Conservation (phyloP, 371 early-diverging fungal genomes). For the Lichtheimia hyalospora region DNA sequence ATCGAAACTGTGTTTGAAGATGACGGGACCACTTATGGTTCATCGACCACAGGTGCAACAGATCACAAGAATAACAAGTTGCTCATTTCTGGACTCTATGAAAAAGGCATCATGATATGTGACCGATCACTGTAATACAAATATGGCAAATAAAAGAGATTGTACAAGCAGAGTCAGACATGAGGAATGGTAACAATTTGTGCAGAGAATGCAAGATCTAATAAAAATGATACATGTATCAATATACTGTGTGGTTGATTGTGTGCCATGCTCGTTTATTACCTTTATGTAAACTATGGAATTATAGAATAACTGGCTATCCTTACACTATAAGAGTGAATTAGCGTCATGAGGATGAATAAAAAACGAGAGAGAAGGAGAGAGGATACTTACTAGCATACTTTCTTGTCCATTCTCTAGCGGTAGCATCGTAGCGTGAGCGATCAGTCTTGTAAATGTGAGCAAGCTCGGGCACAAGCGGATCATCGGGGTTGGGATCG, state of each 20-base stretch:
- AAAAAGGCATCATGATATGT: slow-evolving; percentile 34
- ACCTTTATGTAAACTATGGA: too few relatives aligned
- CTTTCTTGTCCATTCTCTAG: slow-evolving; percentile 94
- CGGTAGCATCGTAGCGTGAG: slow-evolving; percentile 83
- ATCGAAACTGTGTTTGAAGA: slow-evolving; percentile 29
- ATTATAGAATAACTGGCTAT: too few relatives aligned
- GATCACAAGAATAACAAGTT: slow-evolving; percentile 22
- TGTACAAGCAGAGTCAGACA: too few relatives aligned
- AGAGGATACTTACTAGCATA: slow-evolving; percentile 61
- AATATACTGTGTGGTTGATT: too few relatives aligned
- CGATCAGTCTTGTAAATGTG: slow-evolving; percentile 96
- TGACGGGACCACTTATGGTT: slow-evolving; percentile 30
- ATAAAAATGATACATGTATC: too few relatives aligned
- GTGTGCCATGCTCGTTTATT: too few relatives aligned
- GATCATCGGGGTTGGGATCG: slow-evolving; percentile 97
- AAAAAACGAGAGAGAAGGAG: background rate
- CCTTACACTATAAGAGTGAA: too few relatives aligned
- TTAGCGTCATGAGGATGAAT: too few relatives aligned
- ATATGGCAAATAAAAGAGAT: background rate
- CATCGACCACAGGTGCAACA: slow-evolving; percentile 27
- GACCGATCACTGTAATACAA: slow-evolving; percentile 1
- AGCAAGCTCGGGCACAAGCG: slow-evolving; percentile 97
- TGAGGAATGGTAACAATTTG: too few relatives aligned
- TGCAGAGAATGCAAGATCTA: too few relatives aligned
- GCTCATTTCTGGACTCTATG: slow-evolving; percentile 33